Conservation (phyloP, 2,329 filamentous ascomycete species). For the Tolypocladium ophioglossoides region DNA sequence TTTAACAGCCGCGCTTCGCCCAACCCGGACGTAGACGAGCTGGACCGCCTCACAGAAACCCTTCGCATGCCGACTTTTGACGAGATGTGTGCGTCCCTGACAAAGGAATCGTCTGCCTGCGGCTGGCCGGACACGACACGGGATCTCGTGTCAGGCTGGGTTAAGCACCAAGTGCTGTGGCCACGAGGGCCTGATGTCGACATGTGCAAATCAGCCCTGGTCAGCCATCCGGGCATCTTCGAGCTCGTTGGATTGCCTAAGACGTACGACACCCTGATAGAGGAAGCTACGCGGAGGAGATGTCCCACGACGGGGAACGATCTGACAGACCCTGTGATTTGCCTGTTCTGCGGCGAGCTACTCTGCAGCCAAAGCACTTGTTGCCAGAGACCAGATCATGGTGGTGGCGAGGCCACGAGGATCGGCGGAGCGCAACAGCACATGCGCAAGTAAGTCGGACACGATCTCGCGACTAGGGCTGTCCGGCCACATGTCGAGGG, state of each 20-base stretch:
- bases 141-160: constrained; percentile 56
- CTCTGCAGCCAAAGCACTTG: constrained; percentile 93
- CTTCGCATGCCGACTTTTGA: constrained; percentile 70
- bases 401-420: constrained; percentile 28
- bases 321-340: constrained; percentile 80
- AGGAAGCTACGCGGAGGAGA: constrained; percentile 72
- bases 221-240: constrained; percentile 82
- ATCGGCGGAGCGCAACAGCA: constrained; percentile 88
- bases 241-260: constrained; percentile 87
- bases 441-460: constrained; percentile 61
- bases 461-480: neutral
- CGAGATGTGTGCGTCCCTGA: constrained; percentile 59
- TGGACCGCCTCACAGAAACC: constrained; percentile 67
- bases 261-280: constrained; percentile 85
- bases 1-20: constrained; percentile 61
- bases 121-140: constrained; percentile 38
- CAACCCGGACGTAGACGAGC: constrained; percentile 59
- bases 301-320: constrained; percentile 91
- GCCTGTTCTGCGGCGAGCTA: constrained; percentile 91
- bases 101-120: constrained; percentile 28
- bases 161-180: constrained; percentile 49
- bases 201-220: constrained; percentile 31
- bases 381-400: constrained; percentile 58
- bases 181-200: constrained; percentile 15
- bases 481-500: neutral